phyloP scores from a whole-genome alignment of 164 flowering plant species.

The Aristolochia contorta region DNA sequence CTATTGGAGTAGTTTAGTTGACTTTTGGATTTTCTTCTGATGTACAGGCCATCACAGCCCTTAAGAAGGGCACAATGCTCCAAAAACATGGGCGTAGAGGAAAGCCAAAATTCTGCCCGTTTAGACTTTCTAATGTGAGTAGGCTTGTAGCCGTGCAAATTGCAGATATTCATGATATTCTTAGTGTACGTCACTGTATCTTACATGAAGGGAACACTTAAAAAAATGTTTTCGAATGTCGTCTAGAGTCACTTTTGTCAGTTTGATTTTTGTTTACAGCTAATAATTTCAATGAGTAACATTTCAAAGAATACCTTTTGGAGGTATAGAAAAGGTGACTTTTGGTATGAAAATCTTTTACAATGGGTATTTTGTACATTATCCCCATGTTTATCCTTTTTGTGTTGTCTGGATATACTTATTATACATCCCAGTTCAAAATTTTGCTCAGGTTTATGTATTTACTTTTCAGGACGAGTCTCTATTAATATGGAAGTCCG shows the following conservation, averaged over 20 bases:
- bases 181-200: not conserved
- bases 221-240: too few species aligned
- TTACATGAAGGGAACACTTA: too few species aligned
- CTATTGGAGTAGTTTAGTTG: not conserved
- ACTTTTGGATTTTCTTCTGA: not conserved
- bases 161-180: not conserved
- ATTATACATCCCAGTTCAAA: not conserved
- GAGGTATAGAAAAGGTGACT: too few species aligned
- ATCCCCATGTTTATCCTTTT: too few species aligned
- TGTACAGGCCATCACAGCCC: slow-evolving; percentile 17
- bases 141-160: not conserved
- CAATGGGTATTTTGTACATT: too few species aligned
- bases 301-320: too few species aligned
- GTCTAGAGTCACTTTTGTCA: too few species aligned
- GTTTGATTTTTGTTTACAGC: too few species aligned
- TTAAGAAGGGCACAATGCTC: slow-evolving; percentile 10
- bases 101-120: slow-evolving; percentile 16
- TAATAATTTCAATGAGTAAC: too few species aligned
- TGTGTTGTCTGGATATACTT: too few species aligned
- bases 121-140: slow-evolving; percentile 15
- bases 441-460: not conserved
- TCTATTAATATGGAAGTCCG: slow-evolving; percentile 71
- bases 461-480: slow-evolving; percentile 67
- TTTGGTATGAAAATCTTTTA: too few species aligned
- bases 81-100: slow-evolving; percentile 15